Evolutionary conservation across 345 rosid genomes (phyloP).

Genomic region (Populus nigra): DNA sequence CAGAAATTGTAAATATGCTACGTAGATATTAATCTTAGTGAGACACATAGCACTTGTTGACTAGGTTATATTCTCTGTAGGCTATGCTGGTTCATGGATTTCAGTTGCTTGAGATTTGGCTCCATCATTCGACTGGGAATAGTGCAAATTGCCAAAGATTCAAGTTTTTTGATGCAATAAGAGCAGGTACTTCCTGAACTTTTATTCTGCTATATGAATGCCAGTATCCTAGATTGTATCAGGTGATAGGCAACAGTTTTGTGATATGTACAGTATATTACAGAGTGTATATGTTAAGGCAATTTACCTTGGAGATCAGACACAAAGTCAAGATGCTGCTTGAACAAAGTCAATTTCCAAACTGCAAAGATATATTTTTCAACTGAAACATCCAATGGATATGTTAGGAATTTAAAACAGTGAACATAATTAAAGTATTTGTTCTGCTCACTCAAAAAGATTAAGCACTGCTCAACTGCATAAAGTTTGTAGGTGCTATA

Average conservation of each 20-base stretch:
- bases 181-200: slow-evolving; percentile 54
- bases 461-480: not conserved
- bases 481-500: not conserved
- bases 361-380: not conserved
- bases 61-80: slow-evolving; percentile 37
- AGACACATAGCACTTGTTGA: not conserved
- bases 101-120: slow-evolving; percentile 86
- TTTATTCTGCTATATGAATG: not conserved
- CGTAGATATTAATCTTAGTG: not conserved
- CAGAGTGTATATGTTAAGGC: not conserved
- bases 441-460: not conserved
- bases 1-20: not conserved
- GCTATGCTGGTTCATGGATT: slow-evolving; percentile 89
- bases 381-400: not conserved
- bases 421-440: not conserved
- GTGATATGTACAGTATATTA: not conserved
- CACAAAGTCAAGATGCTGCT: not conserved
- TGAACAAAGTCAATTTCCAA: not conserved
- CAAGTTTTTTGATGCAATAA: slow-evolving; percentile 58
- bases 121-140: slow-evolving; percentile 66
- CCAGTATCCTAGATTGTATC: not conserved
- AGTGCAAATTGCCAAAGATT: slow-evolving; percentile 55
- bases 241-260: slow-evolving; percentile 1
- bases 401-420: not conserved
- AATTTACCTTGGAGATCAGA: not conserved